Evolutionary conservation across 345 rosid species (phyloP), one percentile per base, ranked within the genome.

Genomic region (Ceriops tagal): DNA sequence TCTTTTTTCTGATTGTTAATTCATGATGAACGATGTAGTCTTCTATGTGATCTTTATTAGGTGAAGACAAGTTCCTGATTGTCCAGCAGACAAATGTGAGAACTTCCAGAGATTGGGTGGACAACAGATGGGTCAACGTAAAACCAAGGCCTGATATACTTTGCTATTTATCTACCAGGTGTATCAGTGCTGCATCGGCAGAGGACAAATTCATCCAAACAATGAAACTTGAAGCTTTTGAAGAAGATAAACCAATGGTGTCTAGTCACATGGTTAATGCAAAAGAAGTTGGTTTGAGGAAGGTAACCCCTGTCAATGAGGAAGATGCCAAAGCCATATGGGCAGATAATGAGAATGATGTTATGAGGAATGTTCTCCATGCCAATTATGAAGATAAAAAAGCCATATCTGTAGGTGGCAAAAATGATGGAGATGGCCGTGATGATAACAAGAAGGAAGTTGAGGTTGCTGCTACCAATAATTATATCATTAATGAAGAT

Each of bases 91-190:
- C 82, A 79, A 82, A 87, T 80, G 61, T 84, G 53, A 83, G 99
- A 68, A 80, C 80, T 77, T 88, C 97, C 71, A 82, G 83, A 74
- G 99, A 95, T 77, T 90, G 96, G 96, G 74, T 81, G 59, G 91
- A 86, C 43, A 82, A 83, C 70, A 70, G 75, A 35, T 92, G 97
- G 99, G 77, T 88, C 71, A 91, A 85, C 62, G 70, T 92, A 21
- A 81, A 79, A 74, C 79, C 89, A 27, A 87, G 81, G 71, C 89
- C 84, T 1, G 85, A 85, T 53, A 79, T 95, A 73, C 80, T 83
- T 61, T 80, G 93, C 19, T 73, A 72, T 66, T 71, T 91, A 76
- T 76, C 84, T 62, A 65, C 79, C 39, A 56, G 59, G 16, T 56
- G 18, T 43, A 13, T 43, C 19, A 11, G 49, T 13, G 19, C 30